phyloP scores from a whole-genome alignment of 805 yeast species.

The Saccharomyces jurei region DNA sequence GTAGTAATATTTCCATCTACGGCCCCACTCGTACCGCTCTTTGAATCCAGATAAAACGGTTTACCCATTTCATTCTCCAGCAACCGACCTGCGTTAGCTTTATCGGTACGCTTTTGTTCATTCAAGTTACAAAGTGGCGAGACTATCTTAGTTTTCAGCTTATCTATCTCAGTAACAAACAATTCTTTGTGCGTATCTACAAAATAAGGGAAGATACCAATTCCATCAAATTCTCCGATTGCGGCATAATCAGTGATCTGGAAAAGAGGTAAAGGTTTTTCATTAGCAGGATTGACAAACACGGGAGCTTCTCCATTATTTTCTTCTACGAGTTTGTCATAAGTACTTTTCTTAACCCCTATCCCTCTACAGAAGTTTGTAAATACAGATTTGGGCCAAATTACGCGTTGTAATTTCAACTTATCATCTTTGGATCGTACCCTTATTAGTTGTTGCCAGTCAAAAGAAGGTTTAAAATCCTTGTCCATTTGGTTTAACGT shows the following conservation, averaged over 20 bases:
- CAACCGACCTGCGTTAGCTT: background rate
- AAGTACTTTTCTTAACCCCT: constrained; percentile 12
- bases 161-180: constrained; percentile 2
- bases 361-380: constrained; percentile 20
- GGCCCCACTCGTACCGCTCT: background rate
- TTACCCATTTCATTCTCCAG: background rate
- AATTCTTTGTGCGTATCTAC: constrained; percentile 8
- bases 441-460: background rate
- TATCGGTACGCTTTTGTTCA: background rate
- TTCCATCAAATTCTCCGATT: constrained; percentile 12
- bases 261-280: constrained; percentile 8
- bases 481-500: background rate
- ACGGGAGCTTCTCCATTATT: background rate
- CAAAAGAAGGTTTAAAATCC: background rate
- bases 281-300: constrained; percentile 15
- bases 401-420: constrained; percentile 5
- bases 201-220: constrained; percentile 22
- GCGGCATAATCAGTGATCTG: constrained; percentile 3
- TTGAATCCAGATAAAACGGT: background rate
- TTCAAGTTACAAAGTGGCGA: constrained; percentile 1
- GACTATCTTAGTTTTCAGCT: background rate
- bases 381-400: constrained; percentile 17
- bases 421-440: constrained; percentile 2
- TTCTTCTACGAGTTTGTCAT: constrained; percentile 2
- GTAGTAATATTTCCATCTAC: background rate